Evolutionary conservation across 176 grass and related monocot genomes (phyloP).

Genomic region (Oryza coarctata): DNA sequence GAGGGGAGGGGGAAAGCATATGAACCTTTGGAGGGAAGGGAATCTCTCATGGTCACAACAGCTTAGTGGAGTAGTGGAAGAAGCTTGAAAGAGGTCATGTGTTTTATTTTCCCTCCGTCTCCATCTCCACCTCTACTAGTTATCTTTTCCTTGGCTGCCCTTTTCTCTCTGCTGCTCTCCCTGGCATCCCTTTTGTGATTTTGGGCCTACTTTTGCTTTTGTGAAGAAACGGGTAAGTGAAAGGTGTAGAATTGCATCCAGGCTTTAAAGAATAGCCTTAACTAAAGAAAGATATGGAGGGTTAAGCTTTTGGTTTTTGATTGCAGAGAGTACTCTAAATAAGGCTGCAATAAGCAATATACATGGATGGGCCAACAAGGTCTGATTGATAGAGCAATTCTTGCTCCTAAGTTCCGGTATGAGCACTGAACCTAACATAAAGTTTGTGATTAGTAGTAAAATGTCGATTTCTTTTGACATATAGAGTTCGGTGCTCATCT

Average conservation of each 20-base stretch:
- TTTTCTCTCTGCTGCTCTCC: slow-evolving; percentile 15
- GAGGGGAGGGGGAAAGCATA: slow-evolving; percentile 28
- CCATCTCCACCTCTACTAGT: slow-evolving; percentile 33
- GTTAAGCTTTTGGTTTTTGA: background rate
- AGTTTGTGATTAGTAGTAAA: background rate
- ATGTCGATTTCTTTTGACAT: background rate
- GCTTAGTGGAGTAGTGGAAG: slow-evolving; percentile 33
- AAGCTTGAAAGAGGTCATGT: slow-evolving; percentile 46
- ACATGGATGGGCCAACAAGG: background rate
- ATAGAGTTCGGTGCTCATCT: background rate
- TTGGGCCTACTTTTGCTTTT: slow-evolving; percentile 52
- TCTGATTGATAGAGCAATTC: background rate
- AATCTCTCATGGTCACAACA: slow-evolving; percentile 47
- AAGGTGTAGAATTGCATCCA: slow-evolving; percentile 44
- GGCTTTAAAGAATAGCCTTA: slow-evolving; percentile 44
- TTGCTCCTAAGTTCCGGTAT: background rate
- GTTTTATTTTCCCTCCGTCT: slow-evolving; percentile 49
- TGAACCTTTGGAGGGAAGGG: slow-evolving; percentile 41
- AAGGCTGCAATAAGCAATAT: background rate
- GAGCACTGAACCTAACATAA: background rate
- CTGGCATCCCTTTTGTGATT: slow-evolving; percentile 16
- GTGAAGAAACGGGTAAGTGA: slow-evolving; percentile 51
- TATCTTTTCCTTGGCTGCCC: slow-evolving; percentile 31
- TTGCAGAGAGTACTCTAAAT: background rate
- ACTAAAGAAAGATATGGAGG: slow-evolving; percentile 29